These are phyloP conservation scores for Lepidium africanum DNA, from an alignment of 345 rosid species.

Conservation along the genomic window DNA sequence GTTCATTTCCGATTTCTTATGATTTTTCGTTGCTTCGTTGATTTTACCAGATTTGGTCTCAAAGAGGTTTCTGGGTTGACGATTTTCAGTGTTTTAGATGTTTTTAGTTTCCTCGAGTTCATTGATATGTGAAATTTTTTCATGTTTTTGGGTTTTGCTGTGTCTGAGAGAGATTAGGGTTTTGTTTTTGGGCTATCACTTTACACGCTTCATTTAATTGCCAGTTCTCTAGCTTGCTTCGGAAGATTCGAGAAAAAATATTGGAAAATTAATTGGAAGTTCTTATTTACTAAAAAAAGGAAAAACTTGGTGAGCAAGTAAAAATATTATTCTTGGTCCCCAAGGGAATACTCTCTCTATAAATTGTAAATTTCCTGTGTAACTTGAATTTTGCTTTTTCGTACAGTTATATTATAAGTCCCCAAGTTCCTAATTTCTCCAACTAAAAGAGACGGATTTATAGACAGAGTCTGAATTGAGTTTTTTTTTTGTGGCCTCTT, in stretches of 20 bases:
- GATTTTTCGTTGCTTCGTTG: not conserved
- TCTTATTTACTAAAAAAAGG: not conserved
- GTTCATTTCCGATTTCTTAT: not conserved
- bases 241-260: not conserved
- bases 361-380: not conserved
- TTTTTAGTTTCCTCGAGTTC: not conserved
- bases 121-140: not conserved
- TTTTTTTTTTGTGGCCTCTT: not conserved
- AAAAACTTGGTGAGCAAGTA: conserved; percentile 16
- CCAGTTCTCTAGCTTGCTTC: not conserved
- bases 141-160: not conserved
- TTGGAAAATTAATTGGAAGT: not conserved
- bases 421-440: not conserved
- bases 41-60: not conserved
- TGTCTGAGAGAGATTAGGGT: not conserved
- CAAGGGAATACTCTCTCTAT: not conserved
- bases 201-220: not conserved
- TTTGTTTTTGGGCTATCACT: not conserved
- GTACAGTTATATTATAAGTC: not conserved
- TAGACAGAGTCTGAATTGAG: not conserved
- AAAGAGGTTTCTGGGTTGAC: not conserved
- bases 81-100: not conserved
- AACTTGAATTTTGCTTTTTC: not conserved
- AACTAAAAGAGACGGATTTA: not conserved
- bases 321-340: not conserved